Base-by-base conservation (phyloP, 345 rosid genomes). In the Syzygium jambos region DNA sequence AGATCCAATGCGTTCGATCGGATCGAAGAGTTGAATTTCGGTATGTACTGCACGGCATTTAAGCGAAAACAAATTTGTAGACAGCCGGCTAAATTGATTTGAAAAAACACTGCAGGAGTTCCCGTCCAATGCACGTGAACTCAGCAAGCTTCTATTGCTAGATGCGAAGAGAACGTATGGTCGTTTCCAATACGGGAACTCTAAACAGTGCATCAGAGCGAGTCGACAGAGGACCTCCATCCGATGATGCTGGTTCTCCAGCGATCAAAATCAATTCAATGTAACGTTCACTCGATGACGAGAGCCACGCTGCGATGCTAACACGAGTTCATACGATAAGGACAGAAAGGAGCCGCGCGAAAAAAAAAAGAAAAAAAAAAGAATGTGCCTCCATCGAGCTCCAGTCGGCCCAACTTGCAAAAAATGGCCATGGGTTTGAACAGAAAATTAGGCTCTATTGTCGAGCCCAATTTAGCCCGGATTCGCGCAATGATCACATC, bases 261-360 rank as follows among this genome's bases (percentile, higher is more conserved):
- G 23, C 12, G 1, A 25, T 59, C 16, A 3, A 25, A 25, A 29
- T 59, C 5, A 59, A 25, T 59, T 27, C 30, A 7, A 27, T 11
- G 65, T 11, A 3, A 59, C 11, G 34, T n/a, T 19, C 34, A 13
- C 73, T n/a, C 46, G 46, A 43, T 3, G 19, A 61, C 17, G 0
- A n/a, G 34, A 61, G 73, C 34, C 73, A 0, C n/a, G 1, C 2
- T 8, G 2, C 1, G 0, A 61, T 61, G 29, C 7, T 2, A 61
- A 13, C 9, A 2, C 4, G 0, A n/a, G 19, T 61, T 61, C 12
- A 61, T n/a, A 6, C 1, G 73, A 17, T 61, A n/a, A 13, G 27
- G 4, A 13, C 17, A 13, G 15, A n/a, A 30, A 1, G 0, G 4
- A 61, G 19, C 1, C 4, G 6, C 9, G 2, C 34, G 3, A 6